These are phyloP conservation scores for Voacanga thouarsii DNA, from an alignment of 257 asterid species.

Conservation along the genomic window DNA sequence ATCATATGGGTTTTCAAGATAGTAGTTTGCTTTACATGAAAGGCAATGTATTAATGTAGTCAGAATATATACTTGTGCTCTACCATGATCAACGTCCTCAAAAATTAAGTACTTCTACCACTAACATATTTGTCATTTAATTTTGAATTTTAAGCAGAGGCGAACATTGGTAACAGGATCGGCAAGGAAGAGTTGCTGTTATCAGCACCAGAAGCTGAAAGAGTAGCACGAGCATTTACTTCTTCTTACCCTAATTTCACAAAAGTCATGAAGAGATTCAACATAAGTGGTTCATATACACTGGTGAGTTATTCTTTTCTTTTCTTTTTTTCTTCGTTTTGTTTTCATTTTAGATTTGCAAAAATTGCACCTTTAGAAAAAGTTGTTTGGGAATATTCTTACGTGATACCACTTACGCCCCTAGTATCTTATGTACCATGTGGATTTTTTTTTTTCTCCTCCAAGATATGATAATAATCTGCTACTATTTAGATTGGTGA, in stretches of 20 bases:
- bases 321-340: no score
- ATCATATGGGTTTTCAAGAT: conserved; percentile 6
- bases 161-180: conserved; percentile 29
- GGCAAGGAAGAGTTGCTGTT: conserved; percentile 45
- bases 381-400: conserved; percentile 3
- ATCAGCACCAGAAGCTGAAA: conserved; percentile 79
- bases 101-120: not conserved
- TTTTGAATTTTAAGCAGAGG: conserved; percentile 42
- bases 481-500: not conserved
- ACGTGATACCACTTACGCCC: no score
- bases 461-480: not conserved
- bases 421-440: not conserved
- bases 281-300: conserved; percentile 88
- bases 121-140: not conserved
- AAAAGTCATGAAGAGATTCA: conserved; percentile 86
- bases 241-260: conserved; percentile 68
- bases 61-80: not conserved
- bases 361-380: conserved; percentile 6
- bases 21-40: conserved; percentile 1
- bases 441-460: not conserved
- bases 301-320: conserved; percentile 47
- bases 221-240: conserved; percentile 60
- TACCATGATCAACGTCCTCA: not conserved
- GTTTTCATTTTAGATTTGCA: no score
- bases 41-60: not conserved